Evolutionary conservation across 2,329 filamentous ascomycete species (phyloP).

Genomic region (Hymenoscyphus albidus): DNA sequence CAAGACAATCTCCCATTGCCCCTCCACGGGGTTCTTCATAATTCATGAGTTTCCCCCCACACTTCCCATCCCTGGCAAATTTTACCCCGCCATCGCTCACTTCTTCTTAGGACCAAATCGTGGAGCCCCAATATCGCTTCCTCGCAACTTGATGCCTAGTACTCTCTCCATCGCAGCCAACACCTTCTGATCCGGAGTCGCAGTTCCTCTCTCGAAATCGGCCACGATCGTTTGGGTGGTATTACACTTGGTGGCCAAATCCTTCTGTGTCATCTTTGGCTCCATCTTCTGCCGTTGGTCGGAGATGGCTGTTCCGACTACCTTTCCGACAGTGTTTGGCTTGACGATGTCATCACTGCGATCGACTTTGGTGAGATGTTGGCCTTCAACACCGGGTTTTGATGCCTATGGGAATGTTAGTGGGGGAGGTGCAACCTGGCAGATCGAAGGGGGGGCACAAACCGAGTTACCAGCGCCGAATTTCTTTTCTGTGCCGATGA

Average conservation of each 20-base stretch:
- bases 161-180: conserved; percentile 74
- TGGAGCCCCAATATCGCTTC: conserved; percentile 78
- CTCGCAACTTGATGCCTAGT: conserved; percentile 83
- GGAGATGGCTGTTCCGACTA: conserved; percentile 79
- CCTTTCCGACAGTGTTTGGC: conserved; percentile 81
- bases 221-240: conserved; percentile 75
- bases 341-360: conserved; percentile 96
- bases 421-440: conserved; percentile 2
- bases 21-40: not conserved
- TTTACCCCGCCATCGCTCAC: conserved; percentile 10
- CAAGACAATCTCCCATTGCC: not conserved
- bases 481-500: conserved; percentile 92
- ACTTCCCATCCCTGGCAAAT: conserved; percentile 9
- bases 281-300: conserved; percentile 74
- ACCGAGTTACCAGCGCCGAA: conserved; percentile 72
- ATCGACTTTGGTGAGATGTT: conserved; percentile 97
- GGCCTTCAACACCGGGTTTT: conserved; percentile 67
- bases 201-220: conserved; percentile 79
- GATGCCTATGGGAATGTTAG: conserved; percentile 40
- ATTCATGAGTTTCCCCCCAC: conserved; percentile 4
- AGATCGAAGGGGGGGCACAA: conserved; percentile 41
- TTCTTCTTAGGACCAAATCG: conserved; percentile 58
- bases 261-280: conserved; percentile 95
- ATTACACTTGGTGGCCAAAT: conserved; percentile 82
- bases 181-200: conserved; percentile 78